Evolutionary conservation across 2,329 filamentous ascomycete genomes (phyloP), one percentile per base, ranked within the genome.

Genomic region (Iodosphaeria phyllophila): DNA sequence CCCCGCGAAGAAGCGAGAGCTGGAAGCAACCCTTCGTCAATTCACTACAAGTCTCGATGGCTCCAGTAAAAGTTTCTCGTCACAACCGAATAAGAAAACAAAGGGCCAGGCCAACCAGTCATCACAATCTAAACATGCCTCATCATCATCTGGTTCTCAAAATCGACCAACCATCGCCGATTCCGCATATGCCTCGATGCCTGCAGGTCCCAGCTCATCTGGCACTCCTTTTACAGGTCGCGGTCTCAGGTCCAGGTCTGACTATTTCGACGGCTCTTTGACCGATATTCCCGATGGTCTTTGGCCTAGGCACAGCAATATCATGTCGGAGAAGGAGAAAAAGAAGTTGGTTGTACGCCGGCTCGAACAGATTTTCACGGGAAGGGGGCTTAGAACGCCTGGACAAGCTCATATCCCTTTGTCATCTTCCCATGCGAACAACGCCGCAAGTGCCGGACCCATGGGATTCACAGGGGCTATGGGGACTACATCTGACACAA

Each of bases 331-430:
- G 9, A 72, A 67, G 34, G 64, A 75, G 5, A 80, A 69, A 51
- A 82, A 79, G 27, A 80, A 73, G 41, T 41, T 83, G 12, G 74
- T 86, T 0, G 80, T 86, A 3, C 63, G 68, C 27, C 64, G 77
- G 3, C 46, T 91, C 5, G 80, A 91, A 39, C 76, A 84, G 33
- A 58, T 91, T 2, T 91, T 89, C 32, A 82, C 78, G 0, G 80
- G 80, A 3, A 77, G 74, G 39, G 56, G 60, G 11, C 47, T 44
- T 4, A 52, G 52, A 4, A 47, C 31, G 4, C 13, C 16, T 5
- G 33, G 35, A 53, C 40, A 42, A n/a, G n/a, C n/a, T n/a, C n/a
- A n/a, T n/a, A n/a, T n/a, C n/a, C n/a, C n/a, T n/a, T n/a, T n/a
- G n/a, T n/a, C n/a, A n/a, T n/a, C n/a, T n/a, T n/a, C n/a, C n/a